phyloP scores from a whole-genome alignment of 306 rosid genomes.

The Begonia fuchsioides region DNA sequence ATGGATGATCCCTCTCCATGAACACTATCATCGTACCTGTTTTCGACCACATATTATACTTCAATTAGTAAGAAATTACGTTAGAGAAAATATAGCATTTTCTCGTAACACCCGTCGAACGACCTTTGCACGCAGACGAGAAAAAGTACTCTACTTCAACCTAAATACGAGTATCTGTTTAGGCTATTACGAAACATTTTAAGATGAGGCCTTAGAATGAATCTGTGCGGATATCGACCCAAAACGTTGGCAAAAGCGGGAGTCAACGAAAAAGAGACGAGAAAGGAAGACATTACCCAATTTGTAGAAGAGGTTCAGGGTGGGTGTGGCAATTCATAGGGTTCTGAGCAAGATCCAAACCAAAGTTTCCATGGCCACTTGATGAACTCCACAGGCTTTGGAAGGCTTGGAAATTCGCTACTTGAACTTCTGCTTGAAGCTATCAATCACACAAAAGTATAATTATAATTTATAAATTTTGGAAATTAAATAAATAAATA shows the following conservation, averaged over 20 bases:
- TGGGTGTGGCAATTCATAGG: constrained; percentile 32
- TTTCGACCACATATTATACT: background rate
- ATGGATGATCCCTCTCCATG: constrained; percentile 38
- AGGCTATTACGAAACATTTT: too few relatives aligned
- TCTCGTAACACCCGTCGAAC: too few relatives aligned
- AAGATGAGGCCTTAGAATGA: too few relatives aligned
- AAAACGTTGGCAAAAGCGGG: too few relatives aligned
- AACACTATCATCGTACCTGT: constrained; percentile 55
- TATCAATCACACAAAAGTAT: background rate
- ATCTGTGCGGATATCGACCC: too few relatives aligned
- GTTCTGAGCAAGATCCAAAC: constrained; percentile 40
- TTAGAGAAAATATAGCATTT: background rate
- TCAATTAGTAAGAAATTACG: background rate
- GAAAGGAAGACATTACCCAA: too few relatives aligned
- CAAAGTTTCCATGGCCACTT: constrained; percentile 31
- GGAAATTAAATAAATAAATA: background rate
- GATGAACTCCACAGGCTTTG: constrained; percentile 47
- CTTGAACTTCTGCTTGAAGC: constrained; percentile 18
- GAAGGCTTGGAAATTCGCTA: constrained; percentile 33
- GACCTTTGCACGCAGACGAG: too few relatives aligned
- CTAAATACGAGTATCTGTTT: too few relatives aligned
- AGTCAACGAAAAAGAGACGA: background rate
- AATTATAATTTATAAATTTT: background rate
- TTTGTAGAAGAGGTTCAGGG: constrained; percentile 52
- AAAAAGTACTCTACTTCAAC: too few relatives aligned